phyloP scores from a whole-genome alignment of 106 monocot genomes.

The Narthecium ossifragum region DNA sequence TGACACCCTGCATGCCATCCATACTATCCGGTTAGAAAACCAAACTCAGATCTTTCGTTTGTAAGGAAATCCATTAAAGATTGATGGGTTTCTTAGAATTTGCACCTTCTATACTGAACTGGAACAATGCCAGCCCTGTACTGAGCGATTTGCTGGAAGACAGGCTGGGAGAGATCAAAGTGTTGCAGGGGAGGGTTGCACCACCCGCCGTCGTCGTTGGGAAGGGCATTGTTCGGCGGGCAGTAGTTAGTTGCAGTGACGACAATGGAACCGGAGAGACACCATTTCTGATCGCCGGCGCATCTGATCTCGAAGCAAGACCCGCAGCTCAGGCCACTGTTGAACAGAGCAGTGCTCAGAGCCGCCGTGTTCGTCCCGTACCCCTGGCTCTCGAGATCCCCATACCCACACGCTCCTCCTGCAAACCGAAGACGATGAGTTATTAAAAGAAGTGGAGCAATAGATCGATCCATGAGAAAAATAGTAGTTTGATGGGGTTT shows the following conservation, averaged over 20 bases:
- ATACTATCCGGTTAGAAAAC: too few relatives aligned
- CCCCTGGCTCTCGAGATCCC: conserved; percentile 56
- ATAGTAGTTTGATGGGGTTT: not conserved
- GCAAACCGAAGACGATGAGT: too few relatives aligned
- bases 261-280: conserved; percentile 54
- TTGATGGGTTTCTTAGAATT: not conserved
- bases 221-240: conserved; percentile 61
- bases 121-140: conserved; percentile 64
- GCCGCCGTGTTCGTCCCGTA: conserved; percentile 63
- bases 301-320: conserved; percentile 60
- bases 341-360: conserved; percentile 65
- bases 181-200: conserved; percentile 69
- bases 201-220: conserved; percentile 60
- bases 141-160: conserved; percentile 54
- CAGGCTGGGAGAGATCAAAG: conserved; percentile 77
- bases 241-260: conserved; percentile 89
- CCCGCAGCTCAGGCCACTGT: conserved; percentile 55
- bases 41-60: not conserved
- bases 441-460: not conserved
- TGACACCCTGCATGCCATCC: conserved; percentile 60
- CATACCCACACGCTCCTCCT: conserved; percentile 77
- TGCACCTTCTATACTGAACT: conserved; percentile 57
- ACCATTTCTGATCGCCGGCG: conserved; percentile 26
- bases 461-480: not conserved
- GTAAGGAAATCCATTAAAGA: not conserved